Evolutionary conservation across 129 eudicot species (phyloP), one percentile per base, ranked within the genome.

Genomic region (Oenanthe sinensis): DNA sequence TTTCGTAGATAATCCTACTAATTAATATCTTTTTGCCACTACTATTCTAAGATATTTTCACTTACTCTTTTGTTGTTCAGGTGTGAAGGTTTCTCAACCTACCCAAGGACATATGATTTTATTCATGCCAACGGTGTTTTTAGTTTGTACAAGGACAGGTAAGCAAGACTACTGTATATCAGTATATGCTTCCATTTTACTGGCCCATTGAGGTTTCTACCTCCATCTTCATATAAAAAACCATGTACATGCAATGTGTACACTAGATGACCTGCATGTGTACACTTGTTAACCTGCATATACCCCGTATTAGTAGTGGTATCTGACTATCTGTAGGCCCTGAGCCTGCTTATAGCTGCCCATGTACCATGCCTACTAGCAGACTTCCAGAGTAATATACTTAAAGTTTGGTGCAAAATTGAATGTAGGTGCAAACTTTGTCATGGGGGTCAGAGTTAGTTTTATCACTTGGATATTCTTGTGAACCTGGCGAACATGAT

Each of bases 11-110:
- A 72, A 42, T 44, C 76, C 76, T 11, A 20, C n/a, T 22, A 26
- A 42, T 8, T 42, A 9, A 60, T 12, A 72, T 24, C 52, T 46
- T 43, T 42, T 14, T 46, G 26, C 33, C 54, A 28, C 5, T 63
- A 26, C 19, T n/a, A 13, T 26, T 24, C 2, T n/a, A 52, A 8
- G 43, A 37, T 47, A 4, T 39, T 28, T 65, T 67, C 42, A 20
- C 78, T 75, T 60, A 37, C 30, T 71, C 54, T 77, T 48, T 24
- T 79, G 50, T 75, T 47, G 37, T 82, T 81, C 86, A 94, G 97
- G 98, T 94, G 98, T 87, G 98, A 94, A 81, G 98, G 84, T 63
- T 94, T 94, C 85, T 94, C 98, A 26, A 94, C 97, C 22, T 94
- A 91, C 86, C 98, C 98, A 47, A 89, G 98, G 76, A 94, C 98